Base-by-base conservation (phyloP, 345 rosid genomes). In the Cardiospermum halicacabum region DNA sequence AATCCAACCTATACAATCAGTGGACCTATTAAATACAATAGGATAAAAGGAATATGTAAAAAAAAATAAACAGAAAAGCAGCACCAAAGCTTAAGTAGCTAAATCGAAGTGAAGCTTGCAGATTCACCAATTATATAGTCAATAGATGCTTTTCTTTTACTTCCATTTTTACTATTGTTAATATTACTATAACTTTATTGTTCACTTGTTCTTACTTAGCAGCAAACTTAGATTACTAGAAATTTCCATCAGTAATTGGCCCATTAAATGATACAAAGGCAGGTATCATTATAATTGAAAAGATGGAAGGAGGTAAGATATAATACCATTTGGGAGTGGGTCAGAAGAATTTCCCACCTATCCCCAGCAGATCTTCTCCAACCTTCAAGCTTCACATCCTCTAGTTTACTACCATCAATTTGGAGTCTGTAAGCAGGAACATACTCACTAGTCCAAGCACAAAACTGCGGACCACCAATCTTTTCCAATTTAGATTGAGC, bases 301-400 rank as follows among this genome's bases (percentile, higher is more conserved):
- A 72, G 39, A 26, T 54, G 19, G n/a, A 32, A 47, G 57, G 68
- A 64, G 69, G 69, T 64, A 55, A 60, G 62, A 74, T 64, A 48
- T 58, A 10, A 26, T 86, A 93, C 97, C 98, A 93, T 90, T 77
- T 93, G 97, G 55, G 96, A 81, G 77, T 90, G 96, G 37, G 97
- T 88, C 80, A 93, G 76, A 76, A 86, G 84, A 80, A 86, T 87
- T 78, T 90, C 94, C 85, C 81, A 84, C 77, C 64, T 81, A 81
- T 82, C 79, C 71, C 66, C 81, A 2, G 59, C 65, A 18, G 75
- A 74, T 70, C 80, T 71, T 68, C 74, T 82, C 97, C 98, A 86
- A 37, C 98, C 97, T 68, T 88, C 92, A 68, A 88, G 78, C 69
- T 84, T 88, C 55, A 82, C 69, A 76, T 80, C 87, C 40, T 66